These are phyloP conservation scores for Coniferiporia sulphurascens DNA, from an alignment of 1,284 basidiomycete genomes.

Conservation along the genomic window DNA sequence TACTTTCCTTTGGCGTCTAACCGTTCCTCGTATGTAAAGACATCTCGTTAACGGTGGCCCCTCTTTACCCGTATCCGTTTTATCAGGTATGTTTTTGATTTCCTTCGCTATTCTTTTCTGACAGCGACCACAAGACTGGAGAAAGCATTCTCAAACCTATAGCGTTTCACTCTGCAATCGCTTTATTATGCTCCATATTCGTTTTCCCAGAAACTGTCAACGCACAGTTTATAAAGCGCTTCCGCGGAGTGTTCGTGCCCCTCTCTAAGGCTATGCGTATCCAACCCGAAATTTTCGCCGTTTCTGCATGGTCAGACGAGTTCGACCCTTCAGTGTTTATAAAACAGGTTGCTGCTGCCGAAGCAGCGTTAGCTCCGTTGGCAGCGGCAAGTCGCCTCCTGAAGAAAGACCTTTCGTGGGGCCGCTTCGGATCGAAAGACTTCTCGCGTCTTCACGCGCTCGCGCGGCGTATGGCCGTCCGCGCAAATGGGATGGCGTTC, in stretches of 20 bases:
- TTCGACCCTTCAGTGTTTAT: slow-evolving; percentile 40
- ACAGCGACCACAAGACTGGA: neutral
- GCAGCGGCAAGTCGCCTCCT: slow-evolving; percentile 53
- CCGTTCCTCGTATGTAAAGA: slow-evolving; percentile 36
- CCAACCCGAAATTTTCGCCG: slow-evolving; percentile 46
- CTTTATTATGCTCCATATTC: slow-evolving; percentile 46
- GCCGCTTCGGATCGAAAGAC: slow-evolving; percentile 58
- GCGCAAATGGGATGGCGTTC: slow-evolving; percentile 59
- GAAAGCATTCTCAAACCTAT: slow-evolving; percentile 52
- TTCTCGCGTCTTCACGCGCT: slow-evolving; percentile 49
- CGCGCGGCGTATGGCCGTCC: slow-evolving; percentile 45
- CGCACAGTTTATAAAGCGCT: slow-evolving; percentile 50
- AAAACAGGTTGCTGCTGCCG: slow-evolving; percentile 42
- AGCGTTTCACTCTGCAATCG: slow-evolving; percentile 54
- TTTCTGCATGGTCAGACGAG: slow-evolving; percentile 40
- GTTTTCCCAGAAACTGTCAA: slow-evolving; percentile 70
- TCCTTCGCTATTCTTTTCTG: neutral
- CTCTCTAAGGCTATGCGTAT: slow-evolving; percentile 43
- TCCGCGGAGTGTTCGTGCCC: slow-evolving; percentile 50
- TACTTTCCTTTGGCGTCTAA: neutral
- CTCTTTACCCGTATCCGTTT: slow-evolving; percentile 62
- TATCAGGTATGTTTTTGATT: slow-evolving; percentile 38
- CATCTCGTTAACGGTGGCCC: slow-evolving; percentile 55
- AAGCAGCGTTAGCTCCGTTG: slow-evolving; percentile 51
- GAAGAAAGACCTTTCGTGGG: slow-evolving; percentile 59